Percentiles rank a stretch among this genome's conserved stretches.
These are phyloP conservation scores for Melampsora larici-populina DNA, from an alignment of 1,284 basidiomycete genomes.

Conservation along the genomic window DNA sequence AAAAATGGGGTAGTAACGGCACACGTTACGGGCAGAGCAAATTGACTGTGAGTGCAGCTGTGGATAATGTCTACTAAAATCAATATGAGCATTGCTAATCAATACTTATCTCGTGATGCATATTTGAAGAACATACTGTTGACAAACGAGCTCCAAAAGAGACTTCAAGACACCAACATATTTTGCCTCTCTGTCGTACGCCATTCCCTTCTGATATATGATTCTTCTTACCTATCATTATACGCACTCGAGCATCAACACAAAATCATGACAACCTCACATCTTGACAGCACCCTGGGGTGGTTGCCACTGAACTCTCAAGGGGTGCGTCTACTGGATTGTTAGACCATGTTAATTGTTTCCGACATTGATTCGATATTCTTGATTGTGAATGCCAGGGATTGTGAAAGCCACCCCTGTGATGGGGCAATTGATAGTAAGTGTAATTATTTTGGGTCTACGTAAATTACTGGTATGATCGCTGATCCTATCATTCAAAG, in stretches of 20 bases:
- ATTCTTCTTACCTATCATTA: background rate
- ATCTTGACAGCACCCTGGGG: constrained; percentile 44
- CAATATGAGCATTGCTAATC: background rate
- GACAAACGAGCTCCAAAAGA: constrained; percentile 45
- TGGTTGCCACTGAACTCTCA: constrained; percentile 44
- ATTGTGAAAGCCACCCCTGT: background rate
- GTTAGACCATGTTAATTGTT: background rate
- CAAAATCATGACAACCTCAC: no score
- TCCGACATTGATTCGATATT: background rate
- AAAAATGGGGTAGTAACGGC: constrained; percentile 32
- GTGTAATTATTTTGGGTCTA: background rate
- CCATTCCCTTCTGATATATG: background rate
- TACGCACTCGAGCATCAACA: background rate
- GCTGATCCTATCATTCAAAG: background rate
- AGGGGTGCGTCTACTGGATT: constrained; percentile 34
- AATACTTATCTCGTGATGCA: background rate
- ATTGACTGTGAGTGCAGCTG: background rate
- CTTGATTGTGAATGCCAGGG: background rate
- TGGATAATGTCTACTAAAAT: background rate
- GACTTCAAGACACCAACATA: constrained; percentile 45
- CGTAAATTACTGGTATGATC: no score
- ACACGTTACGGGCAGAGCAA: constrained; percentile 43
- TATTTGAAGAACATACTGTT: constrained; percentile 46
- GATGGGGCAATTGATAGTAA: background rate
- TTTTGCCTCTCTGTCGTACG: constrained; percentile 40